Percentiles rank a stretch among this genome's conserved stretches.
Conservation (phyloP, 176 grass and related monocot species). For the Oropetium thomaeum region DNA sequence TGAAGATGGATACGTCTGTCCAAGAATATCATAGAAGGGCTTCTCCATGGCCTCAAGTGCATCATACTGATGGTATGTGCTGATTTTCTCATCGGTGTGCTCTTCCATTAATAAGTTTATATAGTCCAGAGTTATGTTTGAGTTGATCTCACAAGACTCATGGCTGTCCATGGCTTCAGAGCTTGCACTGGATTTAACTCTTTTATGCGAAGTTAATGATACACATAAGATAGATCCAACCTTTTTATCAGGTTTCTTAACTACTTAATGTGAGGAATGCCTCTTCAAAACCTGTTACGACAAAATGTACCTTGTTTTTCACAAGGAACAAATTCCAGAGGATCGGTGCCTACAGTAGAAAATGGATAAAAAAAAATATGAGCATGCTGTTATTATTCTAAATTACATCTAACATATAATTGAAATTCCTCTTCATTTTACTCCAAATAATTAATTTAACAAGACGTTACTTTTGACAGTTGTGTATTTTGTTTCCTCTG, state of each 20-base stretch:
- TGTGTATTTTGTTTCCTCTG: too few relatives aligned
- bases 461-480: not conserved
- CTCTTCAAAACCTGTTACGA: not conserved
- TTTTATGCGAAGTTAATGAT: not conserved
- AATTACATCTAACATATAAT: not conserved
- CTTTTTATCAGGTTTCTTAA: slow-evolving; percentile 8
- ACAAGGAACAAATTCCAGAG: not conserved
- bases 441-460: not conserved
- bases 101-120: slow-evolving; percentile 60
- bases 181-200: not conserved
- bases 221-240: not conserved
- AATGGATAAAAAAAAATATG: not conserved
- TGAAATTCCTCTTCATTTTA: not conserved
- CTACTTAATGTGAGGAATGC: not conserved
- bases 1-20: slow-evolving; percentile 28
- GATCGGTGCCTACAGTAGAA: not conserved
- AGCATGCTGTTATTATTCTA: not conserved
- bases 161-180: not conserved
- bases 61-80: slow-evolving; percentile 11
- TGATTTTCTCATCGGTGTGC: slow-evolving; percentile 49
- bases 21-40: slow-evolving; percentile 25
- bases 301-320: not conserved
- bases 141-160: slow-evolving; percentile 34
- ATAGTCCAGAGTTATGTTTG: slow-evolving; percentile 41
- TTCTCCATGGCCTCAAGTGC: slow-evolving; percentile 26